Base-by-base conservation (phyloP, 768 basidiomycete genomes). In the Tylopilus sp. region DNA sequence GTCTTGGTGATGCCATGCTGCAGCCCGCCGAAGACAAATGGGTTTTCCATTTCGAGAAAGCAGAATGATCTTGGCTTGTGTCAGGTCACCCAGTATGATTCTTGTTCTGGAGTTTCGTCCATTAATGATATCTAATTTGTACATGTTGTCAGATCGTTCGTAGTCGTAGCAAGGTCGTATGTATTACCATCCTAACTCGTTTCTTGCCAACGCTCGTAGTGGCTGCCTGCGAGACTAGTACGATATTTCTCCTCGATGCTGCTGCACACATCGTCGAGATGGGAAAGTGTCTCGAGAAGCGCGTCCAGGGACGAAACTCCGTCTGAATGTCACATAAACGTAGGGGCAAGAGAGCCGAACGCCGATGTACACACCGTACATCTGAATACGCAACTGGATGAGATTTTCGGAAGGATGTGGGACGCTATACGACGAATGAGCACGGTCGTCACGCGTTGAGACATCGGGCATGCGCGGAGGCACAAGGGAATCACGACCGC, bases 371-470 rank as follows among this genome's bases (percentile, higher is more conserved):
- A 56, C 63, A 98, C 94, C 94, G 61, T 98, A 97, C 96, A 98
- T 98, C 81, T 98, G 96, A 55, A 98, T 92, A n/a, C 97, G 89
- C 25, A 98, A 75, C 64, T 98, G 91, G 63, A 99, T 97, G 62
- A 89, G 86, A 61, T 92, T 89, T 76, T 99, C 97, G 11, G 96
- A 97, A 4, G 97, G 97, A 75, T 98, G 97, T 3, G 97, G 97
- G 36, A 62, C 69, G 44, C 71, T 70, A 41, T n/a, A 38, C 30
- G 25, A 40, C 29, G 40, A 26, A 46, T 55, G 24, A 60, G 51
- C 22, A 14, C 21, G 42, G 24, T 19, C 33, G 4, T 30, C 14
- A 12, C 21, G 38, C 50, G 30, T 29, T 19, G 42, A 33, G 11
- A 40, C 25, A 36, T 25, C 30, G 47, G 37, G 16, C 26, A 52